Base-by-base conservation (phyloP, 2,329 filamentous ascomycete species). In the Fusarium transvaalense region DNA sequence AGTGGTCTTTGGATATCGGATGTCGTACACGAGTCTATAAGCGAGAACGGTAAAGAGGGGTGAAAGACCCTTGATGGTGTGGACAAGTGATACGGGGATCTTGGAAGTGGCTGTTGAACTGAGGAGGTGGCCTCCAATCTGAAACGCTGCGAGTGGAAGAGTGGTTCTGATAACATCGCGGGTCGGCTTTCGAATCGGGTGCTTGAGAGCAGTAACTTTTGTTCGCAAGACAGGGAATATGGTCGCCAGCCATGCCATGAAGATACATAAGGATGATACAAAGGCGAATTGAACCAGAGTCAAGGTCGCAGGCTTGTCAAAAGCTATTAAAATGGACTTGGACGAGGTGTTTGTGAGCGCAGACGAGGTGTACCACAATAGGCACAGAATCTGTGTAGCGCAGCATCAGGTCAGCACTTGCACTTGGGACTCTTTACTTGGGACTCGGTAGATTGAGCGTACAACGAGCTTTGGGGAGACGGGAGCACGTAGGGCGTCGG, bases 31-130 rank as follows among this genome's bases (percentile, higher is more conserved):
- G 69, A 97, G 80, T 55, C 96, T 90, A 78, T 99, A 99, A 53
- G 96, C 96, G 56, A 97, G 80, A 41, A 99, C 96, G 0, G 96
- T 99, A 78, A 99, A 97, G 10, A 99, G 84, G 6, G 96, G 96
- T 4, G 95, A 98, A 27, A 99, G 88, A 10, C 96, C 96, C 82
- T 99, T 99, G 81, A 99, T 98, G 1, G 96, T 99, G 80, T 99
- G 96, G 5, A 99, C 96, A 35, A 99, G 86, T 9, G 96, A 98
- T 2, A 99, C 96, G 1, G 96, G 95, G 56, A 99, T 98, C 77
- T 94, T 92, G 51, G 93, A 91, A 32, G 95, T 99, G 29, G 96
- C 95, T 69, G 94, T 96, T 8, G 95, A 97, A 78, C 93, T 97
- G 43, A 98, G 84, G 39, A 99, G 91, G 79, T 99, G 96, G 7